Base-by-base conservation (phyloP, 768 basidiomycete genomes). In the Tricholoma sp. region DNA sequence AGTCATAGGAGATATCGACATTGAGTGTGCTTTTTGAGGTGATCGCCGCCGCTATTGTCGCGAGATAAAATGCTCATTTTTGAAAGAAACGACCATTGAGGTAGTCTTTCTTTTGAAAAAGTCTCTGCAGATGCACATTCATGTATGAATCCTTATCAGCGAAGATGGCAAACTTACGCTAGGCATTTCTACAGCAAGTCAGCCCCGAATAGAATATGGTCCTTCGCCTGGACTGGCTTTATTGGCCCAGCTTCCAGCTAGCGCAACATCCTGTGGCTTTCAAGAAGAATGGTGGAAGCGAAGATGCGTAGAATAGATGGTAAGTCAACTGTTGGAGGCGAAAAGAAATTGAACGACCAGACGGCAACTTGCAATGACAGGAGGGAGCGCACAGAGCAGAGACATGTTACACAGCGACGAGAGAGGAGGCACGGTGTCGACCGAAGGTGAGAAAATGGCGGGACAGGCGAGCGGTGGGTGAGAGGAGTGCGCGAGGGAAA, bases 101-200 rank as follows among this genome's bases (percentile, higher is more conserved):
- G 61, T 93, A 91, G 66, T 98, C 95, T 68, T 98, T 99, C 65
- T 95, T 91, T 74, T 96, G 92, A 65, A 98, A 95, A 15, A 97
- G 74, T 48, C 62, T 68, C 89, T 90, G 54, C 17, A 11, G 55
- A n/a, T 20, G 41, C 37, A 55, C 11, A 33, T 70, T 31, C 68
- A 59, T 52, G 17, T 9, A 18, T 49, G n/a, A 8, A 52, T 55
- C 57, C 51, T 52, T 49, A 6, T 17, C 13, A 10, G 7, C 53
- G 12, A 10, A 12, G 18, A 45, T 50, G 7, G 34, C 11, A 50
- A 17, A 76, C 85, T 62, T 65, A 91, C 92, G 37, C 82, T 68
- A 9, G 93, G 93, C 91, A 97, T 96, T 68, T 93, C 86, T 12
- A 96, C 75, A 2, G 86, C 88, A 37, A 97, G 68, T 96, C 94